These are phyloP conservation scores for Lentinula raphanica DNA, from an alignment of 768 basidiomycete genomes.

Conservation along the genomic window DNA sequence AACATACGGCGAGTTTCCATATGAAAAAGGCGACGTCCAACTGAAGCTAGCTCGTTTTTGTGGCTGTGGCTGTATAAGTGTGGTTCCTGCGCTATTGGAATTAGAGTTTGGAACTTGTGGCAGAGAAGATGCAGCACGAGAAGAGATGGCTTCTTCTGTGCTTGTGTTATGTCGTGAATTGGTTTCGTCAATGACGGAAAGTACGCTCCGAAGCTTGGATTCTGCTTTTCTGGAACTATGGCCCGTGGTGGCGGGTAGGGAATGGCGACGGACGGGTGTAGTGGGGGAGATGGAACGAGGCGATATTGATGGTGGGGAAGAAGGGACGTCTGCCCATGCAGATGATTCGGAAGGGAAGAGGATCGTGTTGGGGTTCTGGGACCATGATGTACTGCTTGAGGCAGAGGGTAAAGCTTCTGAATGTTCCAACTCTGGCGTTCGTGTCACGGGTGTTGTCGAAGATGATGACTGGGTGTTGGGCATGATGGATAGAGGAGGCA, in stretches of 20 bases:
- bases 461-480: conserved; percentile 43
- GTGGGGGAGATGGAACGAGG: conserved; percentile 52
- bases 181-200: conserved; percentile 67
- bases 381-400: conserved; percentile 42
- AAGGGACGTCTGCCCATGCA: conserved; percentile 48
- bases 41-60: conserved; percentile 11
- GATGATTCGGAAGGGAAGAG: conserved; percentile 47
- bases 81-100: neutral
- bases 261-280: conserved; percentile 41
- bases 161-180: conserved; percentile 22
- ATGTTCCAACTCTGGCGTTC: conserved; percentile 37
- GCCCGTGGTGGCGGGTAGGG: conserved; percentile 36
- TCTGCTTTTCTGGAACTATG: conserved; percentile 49
- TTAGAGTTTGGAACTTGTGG: neutral
- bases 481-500: conserved; percentile 81
- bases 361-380: conserved; percentile 33
- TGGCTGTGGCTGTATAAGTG: conserved; percentile 7
- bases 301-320: conserved; percentile 28
- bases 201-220: conserved; percentile 66
- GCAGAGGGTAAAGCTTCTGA: conserved; percentile 27
- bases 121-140: neutral
- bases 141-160: conserved; percentile 11
- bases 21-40: conserved; percentile 18
- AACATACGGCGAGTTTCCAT: conserved; percentile 13
- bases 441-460: conserved; percentile 56